Base-by-base conservation (phyloP, 78 protist species). In the Capsaspora owczarzaki region DNA sequence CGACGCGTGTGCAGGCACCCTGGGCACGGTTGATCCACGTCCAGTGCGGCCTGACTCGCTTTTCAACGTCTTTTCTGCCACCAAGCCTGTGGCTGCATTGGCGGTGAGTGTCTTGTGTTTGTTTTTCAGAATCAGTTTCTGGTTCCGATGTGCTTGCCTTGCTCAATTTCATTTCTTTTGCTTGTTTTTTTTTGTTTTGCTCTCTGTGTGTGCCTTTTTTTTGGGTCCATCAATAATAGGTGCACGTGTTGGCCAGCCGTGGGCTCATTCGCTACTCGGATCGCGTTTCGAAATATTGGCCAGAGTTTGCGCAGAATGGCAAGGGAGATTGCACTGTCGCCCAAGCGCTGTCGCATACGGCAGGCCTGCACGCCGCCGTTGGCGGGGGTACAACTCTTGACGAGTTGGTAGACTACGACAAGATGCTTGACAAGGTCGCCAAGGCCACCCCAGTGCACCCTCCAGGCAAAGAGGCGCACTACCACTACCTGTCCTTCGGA, bases 401-500 rank as follows among this genome's bases (percentile, higher is more conserved):
- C 23, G 20, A 70, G 44, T 16, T 37, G 31, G 25, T 25, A 29
- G 66, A 74, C 6, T 78, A 66, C 66, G 37, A 63, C 4, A 2
- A 27, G 6, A 69, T 68, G 56, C 44, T 63, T 44, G 27, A 19
- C 25, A 19, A 25, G 10, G 20, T 78, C 0, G 70, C 27, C 5
- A 33, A 42, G 44, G 37, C 41, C 40, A 2, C 20, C n/a, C 75
- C 82, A 1, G 69, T n/a, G 44, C 25, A 35, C 40, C 5, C 70
- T 1, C 53, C 80, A 4, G 80, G 74, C 31, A 2, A 25, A 23
- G 46, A 3, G 0, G 27, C 63, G 43, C 38, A 4, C 49, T 76
- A 76, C 80, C 80, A 76, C 51, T 19, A 19, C 37, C 51, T 60
- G 31, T 51, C 80, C 6, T 76, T 76, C 29, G 80, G 80, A 19